Evolutionary conservation across 345 rosid genomes (phyloP).

Genomic region (Brassica cretica): DNA sequence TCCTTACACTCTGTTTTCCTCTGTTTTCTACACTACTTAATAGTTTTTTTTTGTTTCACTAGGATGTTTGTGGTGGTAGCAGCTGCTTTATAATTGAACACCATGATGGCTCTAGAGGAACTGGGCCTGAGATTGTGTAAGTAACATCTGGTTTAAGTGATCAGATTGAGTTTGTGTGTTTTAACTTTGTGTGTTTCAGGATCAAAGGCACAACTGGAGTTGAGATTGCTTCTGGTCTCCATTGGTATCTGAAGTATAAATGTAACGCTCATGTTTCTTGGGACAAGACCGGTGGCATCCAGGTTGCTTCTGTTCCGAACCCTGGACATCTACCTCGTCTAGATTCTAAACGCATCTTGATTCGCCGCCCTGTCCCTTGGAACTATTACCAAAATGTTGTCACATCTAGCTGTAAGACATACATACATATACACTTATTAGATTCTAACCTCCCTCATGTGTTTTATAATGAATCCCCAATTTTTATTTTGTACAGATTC

Average conservation of each 20-base stretch:
- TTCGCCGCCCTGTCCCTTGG: slow-evolving; percentile 90
- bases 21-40: neutral
- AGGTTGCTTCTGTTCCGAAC: slow-evolving; percentile 68
- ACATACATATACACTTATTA: neutral
- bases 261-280: slow-evolving; percentile 93
- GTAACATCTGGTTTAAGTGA: slow-evolving; percentile 25
- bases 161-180: slow-evolving; percentile 6
- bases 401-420: slow-evolving; percentile 83
- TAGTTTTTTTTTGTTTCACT: slow-evolving; percentile 24
- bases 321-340: slow-evolving; percentile 76
- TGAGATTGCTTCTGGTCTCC: slow-evolving; percentile 86
- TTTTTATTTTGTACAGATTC: slow-evolving; percentile 56
- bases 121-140: slow-evolving; percentile 74
- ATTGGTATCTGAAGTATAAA: slow-evolving; percentile 86
- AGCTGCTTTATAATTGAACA: slow-evolving; percentile 69
- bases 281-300: slow-evolving; percentile 92
- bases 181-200: slow-evolving; percentile 40
- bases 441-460: neutral
- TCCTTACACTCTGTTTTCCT: neutral
- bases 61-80: slow-evolving; percentile 78
- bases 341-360: slow-evolving; percentile 54
- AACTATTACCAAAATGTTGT: slow-evolving; percentile 97
- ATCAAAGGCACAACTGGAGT: slow-evolving; percentile 83
- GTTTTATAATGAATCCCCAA: neutral
- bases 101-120: slow-evolving; percentile 34